Base-by-base conservation (phyloP, 2,329 filamentous ascomycete species). In the Fusarium sp. region DNA sequence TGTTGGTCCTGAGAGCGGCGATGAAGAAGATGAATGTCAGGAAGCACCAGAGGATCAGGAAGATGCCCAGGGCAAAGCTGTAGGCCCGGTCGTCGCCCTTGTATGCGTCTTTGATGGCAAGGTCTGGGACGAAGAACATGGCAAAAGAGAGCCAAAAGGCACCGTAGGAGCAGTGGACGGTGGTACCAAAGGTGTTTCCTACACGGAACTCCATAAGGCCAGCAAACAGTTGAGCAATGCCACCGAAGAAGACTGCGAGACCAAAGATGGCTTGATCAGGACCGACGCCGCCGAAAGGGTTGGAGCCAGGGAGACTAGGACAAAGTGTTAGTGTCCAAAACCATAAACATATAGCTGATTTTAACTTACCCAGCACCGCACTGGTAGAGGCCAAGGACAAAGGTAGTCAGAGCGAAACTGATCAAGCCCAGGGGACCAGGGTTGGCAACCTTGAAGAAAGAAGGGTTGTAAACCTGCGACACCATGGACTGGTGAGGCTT, bases 401-500 rank as follows among this genome's bases (percentile, higher is more conserved):
- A 90, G 11, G 88, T 90, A 11, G 89, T 90, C 67, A 89, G 75
- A n/a, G 88, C 88, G 78, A 91, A 91, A 79, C 86, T 87, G 51
- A 87, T 84, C 46, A 89, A 82, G 57, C 87, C 87, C 22, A 89
- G 81, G 11, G 87, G 87, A 60, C 87, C 87, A 46, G 88, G 87
- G 76, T 89, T 89, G 75, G 83, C 87, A 73, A 88, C 82, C 65
- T 84, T 86, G 77, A 75, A 74, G 58, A 78, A 76, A 2, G 69
- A 67, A 50, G 78, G 77, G 45, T 79, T 68, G 28, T 71, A 70
- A 36, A 80, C 78, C 61, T 80, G 78, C 14, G 78, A 80, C 24
- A 80, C 71, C 59, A 70, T 79, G 55, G 76, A 73, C 74, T 79
- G 78, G 50, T 78, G 77, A 51, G 75, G 73, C 57, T 70, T 74